phyloP scores from a whole-genome alignment of 1,139 yeast species.

The Suhomyces atakaporum region DNA sequence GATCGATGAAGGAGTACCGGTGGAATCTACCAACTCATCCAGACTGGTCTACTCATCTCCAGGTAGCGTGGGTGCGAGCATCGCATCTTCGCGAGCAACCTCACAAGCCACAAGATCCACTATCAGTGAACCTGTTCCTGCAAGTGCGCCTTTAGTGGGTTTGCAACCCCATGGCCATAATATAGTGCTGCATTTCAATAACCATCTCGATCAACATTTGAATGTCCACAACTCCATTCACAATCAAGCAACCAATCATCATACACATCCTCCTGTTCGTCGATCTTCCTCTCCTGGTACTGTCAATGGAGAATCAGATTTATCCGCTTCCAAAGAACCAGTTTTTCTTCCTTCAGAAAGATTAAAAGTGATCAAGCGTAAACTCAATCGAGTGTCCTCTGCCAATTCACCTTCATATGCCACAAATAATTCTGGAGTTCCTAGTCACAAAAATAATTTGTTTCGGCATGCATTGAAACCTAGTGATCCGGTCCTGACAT shows the following conservation, averaged over 20 bases:
- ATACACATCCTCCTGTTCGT: not conserved
- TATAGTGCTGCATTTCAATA: not conserved
- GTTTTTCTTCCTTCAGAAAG: slow-evolving; percentile 31
- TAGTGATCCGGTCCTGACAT: slow-evolving; percentile 25
- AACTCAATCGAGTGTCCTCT: slow-evolving; percentile 12
- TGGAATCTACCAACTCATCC: not conserved
- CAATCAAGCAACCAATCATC: not conserved
- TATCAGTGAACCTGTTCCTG: not conserved
- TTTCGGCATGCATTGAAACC: slow-evolving; percentile 28
- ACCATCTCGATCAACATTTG: slow-evolving; percentile 2
- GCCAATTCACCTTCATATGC: not conserved
- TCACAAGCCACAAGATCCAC: not conserved
- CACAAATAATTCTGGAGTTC: slow-evolving; percentile 7
- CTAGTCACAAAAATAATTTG: slow-evolving; percentile 15
- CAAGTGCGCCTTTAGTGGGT: not conserved
- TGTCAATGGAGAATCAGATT: no score
- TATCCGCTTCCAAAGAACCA: slow-evolving; percentile 4
- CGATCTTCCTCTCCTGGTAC: no score
- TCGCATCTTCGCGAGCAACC: not conserved
- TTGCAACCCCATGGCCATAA: not conserved
- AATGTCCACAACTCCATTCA: slow-evolving; percentile 4
- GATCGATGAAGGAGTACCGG: slow-evolving; percentile 3
- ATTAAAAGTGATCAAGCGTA: slow-evolving; percentile 28
- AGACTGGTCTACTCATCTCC: not conserved
- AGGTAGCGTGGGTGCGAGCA: not conserved